These are phyloP conservation scores for Pseudogymnoascus sp. DNA, from an alignment of 2,329 filamentous ascomycete species.

Conservation along the genomic window DNA sequence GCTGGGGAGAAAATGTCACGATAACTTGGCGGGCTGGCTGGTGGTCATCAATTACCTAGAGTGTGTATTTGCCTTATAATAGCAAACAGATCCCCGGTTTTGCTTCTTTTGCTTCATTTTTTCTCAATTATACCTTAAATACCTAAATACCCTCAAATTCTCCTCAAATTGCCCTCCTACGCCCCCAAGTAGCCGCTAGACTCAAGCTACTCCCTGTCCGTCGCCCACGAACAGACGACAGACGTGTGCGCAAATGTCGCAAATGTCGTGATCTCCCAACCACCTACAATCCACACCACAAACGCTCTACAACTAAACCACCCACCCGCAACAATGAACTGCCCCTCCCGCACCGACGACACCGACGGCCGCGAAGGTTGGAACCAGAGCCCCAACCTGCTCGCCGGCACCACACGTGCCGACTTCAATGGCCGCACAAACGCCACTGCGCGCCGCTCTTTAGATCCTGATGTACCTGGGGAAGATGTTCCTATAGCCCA, in stretches of 20 bases:
- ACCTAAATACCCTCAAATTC: neutral
- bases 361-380: conserved; percentile 38
- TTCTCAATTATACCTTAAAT: neutral
- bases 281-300: neutral
- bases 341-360: conserved; percentile 49
- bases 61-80: neutral
- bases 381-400: conserved; percentile 48
- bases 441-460: conserved; percentile 22
- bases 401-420: conserved; percentile 43
- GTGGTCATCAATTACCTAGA: neutral
- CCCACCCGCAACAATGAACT: conserved; percentile 44
- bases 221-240: neutral
- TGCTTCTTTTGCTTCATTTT: neutral
- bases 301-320: neutral
- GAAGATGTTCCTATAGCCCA: neutral
- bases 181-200: neutral
- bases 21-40: neutral
- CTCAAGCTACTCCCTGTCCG: too few species aligned
- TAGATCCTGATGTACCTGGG: neutral
- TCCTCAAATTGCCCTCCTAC: neutral
- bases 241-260: neutral
- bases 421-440: conserved; percentile 51
- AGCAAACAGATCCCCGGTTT: neutral
- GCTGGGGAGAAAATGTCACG: neutral
- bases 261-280: conserved; percentile 3